Conservation (phyloP, 768 basidiomycete genomes). For the Pleurotus platypus region DNA sequence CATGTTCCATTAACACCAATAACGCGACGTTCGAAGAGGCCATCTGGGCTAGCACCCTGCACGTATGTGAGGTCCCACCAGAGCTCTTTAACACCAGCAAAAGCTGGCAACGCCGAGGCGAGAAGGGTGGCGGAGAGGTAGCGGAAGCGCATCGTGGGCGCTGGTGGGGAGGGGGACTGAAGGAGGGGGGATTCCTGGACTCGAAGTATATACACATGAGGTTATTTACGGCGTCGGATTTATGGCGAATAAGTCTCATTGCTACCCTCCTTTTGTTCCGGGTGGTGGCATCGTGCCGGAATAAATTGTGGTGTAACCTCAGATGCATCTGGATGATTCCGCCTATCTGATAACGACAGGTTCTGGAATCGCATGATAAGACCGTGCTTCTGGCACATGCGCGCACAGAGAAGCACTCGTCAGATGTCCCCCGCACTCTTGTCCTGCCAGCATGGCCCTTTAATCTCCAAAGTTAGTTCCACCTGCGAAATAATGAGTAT, state of each 20-base stretch:
- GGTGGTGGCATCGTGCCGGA: neutral
- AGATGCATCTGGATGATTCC: neutral
- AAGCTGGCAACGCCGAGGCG: constrained; percentile 26
- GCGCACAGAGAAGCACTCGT: too few relatives aligned
- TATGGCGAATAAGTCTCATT: constrained; percentile 5
- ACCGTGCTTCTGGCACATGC: neutral
- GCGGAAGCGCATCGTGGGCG: constrained; percentile 16
- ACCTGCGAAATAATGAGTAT: too few relatives aligned
- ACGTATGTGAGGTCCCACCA: constrained; percentile 95
- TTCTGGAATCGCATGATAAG: constrained; percentile 5
- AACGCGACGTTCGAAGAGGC: constrained; percentile 67
- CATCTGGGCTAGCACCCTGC: constrained; percentile 78
- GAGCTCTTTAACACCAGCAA: constrained; percentile 66
- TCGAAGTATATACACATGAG: constrained; percentile 1
- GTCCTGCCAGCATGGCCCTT: too few relatives aligned
- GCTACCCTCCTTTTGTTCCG: too few relatives aligned
- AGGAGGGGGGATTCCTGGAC: constrained; percentile 10
- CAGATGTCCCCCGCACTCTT: neutral
- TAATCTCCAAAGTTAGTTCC: too few relatives aligned
- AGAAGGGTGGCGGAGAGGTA: constrained; percentile 27
- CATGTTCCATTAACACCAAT: constrained; percentile 91
- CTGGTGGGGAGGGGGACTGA: constrained; percentile 9
- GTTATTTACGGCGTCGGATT: neutral
- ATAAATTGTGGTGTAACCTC: neutral
- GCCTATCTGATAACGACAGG: constrained; percentile 4